Conservation (phyloP, 371 early-diverging fungal species). For the Nematocida ironsii region DNA sequence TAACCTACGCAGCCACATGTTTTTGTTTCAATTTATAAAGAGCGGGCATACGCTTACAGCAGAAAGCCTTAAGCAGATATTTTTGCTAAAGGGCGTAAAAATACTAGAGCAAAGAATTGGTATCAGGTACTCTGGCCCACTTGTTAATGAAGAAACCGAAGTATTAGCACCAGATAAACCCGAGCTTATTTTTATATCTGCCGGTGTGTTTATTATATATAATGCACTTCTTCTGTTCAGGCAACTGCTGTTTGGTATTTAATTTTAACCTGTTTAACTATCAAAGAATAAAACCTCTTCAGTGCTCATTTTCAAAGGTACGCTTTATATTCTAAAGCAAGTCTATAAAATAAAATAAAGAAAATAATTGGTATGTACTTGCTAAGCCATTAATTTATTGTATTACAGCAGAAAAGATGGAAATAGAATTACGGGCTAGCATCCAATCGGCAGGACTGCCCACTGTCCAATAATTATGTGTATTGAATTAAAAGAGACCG, state of each 20-base stretch:
- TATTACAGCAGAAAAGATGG: too few species aligned
- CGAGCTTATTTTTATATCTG: not conserved
- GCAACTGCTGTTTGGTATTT: not conserved
- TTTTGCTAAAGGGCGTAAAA: slow-evolving; percentile 25
- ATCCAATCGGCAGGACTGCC: too few species aligned
- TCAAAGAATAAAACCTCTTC: not conserved
- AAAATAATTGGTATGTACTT: too few species aligned
- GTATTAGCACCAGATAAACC: not conserved
- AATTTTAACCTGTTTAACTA: not conserved
- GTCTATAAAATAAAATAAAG: too few species aligned
- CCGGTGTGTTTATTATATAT: slow-evolving; percentile 7
- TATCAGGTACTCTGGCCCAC: slow-evolving; percentile 1
- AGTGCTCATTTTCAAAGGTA: not conserved
- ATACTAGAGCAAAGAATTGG: slow-evolving; percentile 18
- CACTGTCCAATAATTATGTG: not conserved
- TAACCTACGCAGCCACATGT: slow-evolving; percentile 21
- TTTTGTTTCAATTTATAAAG: slow-evolving; percentile 37
- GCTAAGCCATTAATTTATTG: too few species aligned
- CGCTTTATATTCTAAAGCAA: not conserved
- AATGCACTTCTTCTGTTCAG: not conserved
- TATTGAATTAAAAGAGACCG: not conserved
- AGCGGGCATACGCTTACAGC: not conserved
- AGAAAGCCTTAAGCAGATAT: slow-evolving; percentile 28
- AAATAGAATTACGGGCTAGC: too few species aligned
- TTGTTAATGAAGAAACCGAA: not conserved